These are phyloP conservation scores for Sporobolomyces phaffii DNA, from an alignment of 768 basidiomycete genomes.

Conservation along the genomic window DNA sequence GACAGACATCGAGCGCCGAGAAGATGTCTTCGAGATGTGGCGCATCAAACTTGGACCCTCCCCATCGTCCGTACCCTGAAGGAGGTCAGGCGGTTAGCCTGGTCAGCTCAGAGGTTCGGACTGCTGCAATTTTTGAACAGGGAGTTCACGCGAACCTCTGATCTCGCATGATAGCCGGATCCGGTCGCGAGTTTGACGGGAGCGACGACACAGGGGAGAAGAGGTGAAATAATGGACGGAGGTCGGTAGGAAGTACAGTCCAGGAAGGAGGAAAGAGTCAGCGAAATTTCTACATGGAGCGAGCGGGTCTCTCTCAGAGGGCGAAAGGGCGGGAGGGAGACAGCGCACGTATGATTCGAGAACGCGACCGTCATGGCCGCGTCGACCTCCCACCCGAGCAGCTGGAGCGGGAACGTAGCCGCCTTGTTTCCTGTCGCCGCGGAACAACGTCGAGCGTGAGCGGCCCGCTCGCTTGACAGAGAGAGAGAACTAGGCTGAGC, in stretches of 20 bases:
- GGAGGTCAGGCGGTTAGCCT: not conserved
- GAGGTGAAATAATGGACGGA: not conserved
- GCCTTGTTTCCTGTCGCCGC: slow-evolving; percentile 49
- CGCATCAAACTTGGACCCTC: slow-evolving; percentile 71
- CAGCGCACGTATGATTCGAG: slow-evolving; percentile 67
- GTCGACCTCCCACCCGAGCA: slow-evolving; percentile 90
- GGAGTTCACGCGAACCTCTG: slow-evolving; percentile 28
- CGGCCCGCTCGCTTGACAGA: no score
- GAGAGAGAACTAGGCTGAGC: slow-evolving; percentile 57
- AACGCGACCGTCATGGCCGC: slow-evolving; percentile 71
- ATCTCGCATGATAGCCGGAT: no score
- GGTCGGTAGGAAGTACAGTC: no score
- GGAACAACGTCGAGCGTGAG: not conserved
- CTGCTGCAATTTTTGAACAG: no score
- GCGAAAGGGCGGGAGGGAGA: not conserved
- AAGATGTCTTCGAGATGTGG: slow-evolving; percentile 73
- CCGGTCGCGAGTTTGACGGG: no score
- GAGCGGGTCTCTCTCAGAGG: not conserved
- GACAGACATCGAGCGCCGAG: slow-evolving; percentile 56
- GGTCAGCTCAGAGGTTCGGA: no score
- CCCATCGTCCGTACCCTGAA: slow-evolving; percentile 72
- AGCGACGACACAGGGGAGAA: not conserved
- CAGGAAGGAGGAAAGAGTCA: slow-evolving; percentile 2
- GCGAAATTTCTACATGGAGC: not conserved
- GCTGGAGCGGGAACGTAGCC: slow-evolving; percentile 59